phyloP scores from a whole-genome alignment of 768 basidiomycete genomes.

The Termitomyces sp. region DNA sequence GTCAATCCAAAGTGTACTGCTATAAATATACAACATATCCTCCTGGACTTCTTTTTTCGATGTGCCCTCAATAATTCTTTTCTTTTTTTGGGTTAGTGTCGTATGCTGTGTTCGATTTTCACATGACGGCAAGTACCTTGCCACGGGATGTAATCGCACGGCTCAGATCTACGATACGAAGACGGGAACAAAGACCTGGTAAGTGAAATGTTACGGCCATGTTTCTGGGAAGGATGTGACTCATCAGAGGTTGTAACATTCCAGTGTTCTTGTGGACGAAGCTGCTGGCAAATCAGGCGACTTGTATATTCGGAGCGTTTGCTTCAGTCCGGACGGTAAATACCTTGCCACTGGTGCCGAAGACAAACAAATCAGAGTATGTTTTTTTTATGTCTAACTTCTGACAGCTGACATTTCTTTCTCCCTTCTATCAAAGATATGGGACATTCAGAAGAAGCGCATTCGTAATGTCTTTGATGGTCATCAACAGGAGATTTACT shows the following conservation, averaged over 20 bases:
- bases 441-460: slow-evolving; percentile 82
- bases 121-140: slow-evolving; percentile 87
- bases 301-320: slow-evolving; percentile 89
- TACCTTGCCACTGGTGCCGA: slow-evolving; percentile 91
- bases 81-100: slow-evolving; percentile 30
- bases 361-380: slow-evolving; percentile 83
- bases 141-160: slow-evolving; percentile 93
- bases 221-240: slow-evolving; percentile 7
- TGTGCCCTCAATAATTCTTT: not conserved
- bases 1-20: not conserved
- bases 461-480: slow-evolving; percentile 84
- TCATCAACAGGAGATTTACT: slow-evolving; percentile 92
- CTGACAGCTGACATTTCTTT: slow-evolving; percentile 6
- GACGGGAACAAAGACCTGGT: slow-evolving; percentile 86
- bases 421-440: slow-evolving; percentile 53
- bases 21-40: not conserved
- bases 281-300: slow-evolving; percentile 71
- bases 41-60: slow-evolving; percentile 1
- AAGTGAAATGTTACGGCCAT: slow-evolving; percentile 21
- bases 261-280: slow-evolving; percentile 77
- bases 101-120: slow-evolving; percentile 94
- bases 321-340: slow-evolving; percentile 87
- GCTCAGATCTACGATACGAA: slow-evolving; percentile 95
- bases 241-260: not conserved
- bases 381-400: slow-evolving; percentile 19